These are phyloP conservation scores for Otatea glauca DNA, from an alignment of 176 grass and related monocot species.

Conservation along the genomic window DNA sequence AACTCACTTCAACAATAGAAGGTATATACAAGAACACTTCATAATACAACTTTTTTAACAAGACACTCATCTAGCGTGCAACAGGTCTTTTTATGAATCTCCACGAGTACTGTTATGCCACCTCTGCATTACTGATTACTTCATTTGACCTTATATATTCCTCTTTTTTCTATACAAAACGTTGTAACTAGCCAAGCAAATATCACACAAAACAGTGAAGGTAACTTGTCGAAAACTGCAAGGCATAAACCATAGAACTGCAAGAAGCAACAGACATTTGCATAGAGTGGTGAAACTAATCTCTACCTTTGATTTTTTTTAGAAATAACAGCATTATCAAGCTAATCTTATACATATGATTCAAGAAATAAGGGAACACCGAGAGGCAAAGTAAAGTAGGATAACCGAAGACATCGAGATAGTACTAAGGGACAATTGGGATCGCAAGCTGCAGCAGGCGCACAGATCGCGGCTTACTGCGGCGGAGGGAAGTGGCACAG, in stretches of 20 bases:
- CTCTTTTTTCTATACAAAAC: too few species aligned
- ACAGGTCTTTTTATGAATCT: background rate
- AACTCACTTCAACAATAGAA: background rate
- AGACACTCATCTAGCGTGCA: background rate
- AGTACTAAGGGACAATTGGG: constrained; percentile 12
- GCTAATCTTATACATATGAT: constrained; percentile 19
- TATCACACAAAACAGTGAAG: too few species aligned
- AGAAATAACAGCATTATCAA: background rate
- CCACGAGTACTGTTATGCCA: too few species aligned
- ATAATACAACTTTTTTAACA: constrained; percentile 11
- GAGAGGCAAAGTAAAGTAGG: background rate
- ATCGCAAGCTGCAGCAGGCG: constrained; percentile 26
- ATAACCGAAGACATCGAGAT: constrained; percentile 23
- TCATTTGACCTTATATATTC: too few species aligned
- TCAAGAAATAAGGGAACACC: background rate
- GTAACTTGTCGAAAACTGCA: background rate
- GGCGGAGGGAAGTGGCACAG: too few species aligned
- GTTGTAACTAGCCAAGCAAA: too few species aligned
- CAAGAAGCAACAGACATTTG: constrained; percentile 13
- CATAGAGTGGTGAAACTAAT: background rate
- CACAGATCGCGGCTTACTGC: too few species aligned
- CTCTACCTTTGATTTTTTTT: background rate
- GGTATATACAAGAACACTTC: background rate
- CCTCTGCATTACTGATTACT: too few species aligned
- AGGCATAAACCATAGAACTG: background rate